A percentile compares a stretch with the other conserved stretches of the same genome.
These are phyloP conservation scores for Vachellia pachyceras DNA, from an alignment of 306 rosid genomes.

Conservation along the genomic window DNA sequence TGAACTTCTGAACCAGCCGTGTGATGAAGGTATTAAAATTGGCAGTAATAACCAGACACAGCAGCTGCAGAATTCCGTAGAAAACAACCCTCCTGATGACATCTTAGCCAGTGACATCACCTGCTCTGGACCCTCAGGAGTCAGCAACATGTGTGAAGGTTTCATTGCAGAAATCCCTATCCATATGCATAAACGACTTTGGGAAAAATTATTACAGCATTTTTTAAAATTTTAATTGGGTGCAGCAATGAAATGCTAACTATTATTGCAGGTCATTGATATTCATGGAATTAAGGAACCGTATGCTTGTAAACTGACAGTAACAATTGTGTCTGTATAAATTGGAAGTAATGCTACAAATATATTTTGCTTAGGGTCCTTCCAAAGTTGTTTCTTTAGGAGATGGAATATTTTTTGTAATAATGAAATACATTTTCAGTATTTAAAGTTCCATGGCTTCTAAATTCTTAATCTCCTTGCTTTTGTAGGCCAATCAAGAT, in stretches of 20 bases:
- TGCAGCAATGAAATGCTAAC: conserved; percentile 5
- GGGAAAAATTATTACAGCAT: conserved; percentile 10
- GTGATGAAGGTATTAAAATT: conserved; percentile 38
- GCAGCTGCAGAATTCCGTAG: conserved; percentile 46
- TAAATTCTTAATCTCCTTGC: not conserved
- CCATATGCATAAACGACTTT: conserved; percentile 26
- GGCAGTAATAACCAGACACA: conserved; percentile 43
- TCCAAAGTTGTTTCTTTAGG: conserved; percentile 11
- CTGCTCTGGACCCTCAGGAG: conserved; percentile 37
- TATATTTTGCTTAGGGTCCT: not conserved
- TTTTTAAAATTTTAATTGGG: conserved; percentile 12
- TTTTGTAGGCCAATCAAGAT: conserved; percentile 10
- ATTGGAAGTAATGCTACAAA: not conserved
- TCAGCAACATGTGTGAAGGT: conserved; percentile 58
- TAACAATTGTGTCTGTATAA: not conserved
- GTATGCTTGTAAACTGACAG: not conserved
- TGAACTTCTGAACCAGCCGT: conserved; percentile 43
- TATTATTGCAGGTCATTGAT: conserved; percentile 23
- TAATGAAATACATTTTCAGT: not conserved
- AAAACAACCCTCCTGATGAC: conserved; percentile 34
- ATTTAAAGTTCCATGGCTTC: not conserved
- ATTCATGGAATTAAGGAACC: conserved; percentile 23
- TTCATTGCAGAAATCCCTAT: conserved; percentile 30
- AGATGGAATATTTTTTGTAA: not conserved
- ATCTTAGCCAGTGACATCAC: conserved; percentile 38